These are phyloP conservation scores for Dacryopinax primogenitus DNA, from an alignment of 768 basidiomycete species.

Conservation along the genomic window DNA sequence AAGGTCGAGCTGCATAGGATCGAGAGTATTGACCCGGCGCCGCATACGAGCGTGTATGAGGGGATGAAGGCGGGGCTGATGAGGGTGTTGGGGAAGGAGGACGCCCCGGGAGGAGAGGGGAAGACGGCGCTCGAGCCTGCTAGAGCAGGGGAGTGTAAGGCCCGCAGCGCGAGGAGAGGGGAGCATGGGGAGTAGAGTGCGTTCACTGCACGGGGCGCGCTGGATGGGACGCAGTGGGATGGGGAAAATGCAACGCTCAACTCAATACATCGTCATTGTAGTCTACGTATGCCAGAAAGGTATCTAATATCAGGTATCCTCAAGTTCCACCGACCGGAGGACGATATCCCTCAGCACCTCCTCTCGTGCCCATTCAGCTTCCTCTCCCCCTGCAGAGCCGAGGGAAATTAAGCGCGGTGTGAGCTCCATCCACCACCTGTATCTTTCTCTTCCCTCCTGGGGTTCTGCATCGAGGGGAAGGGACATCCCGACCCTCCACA, in stretches of 20 bases:
- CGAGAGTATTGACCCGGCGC: constrained; percentile 66
- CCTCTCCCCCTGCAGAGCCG: constrained; percentile 28
- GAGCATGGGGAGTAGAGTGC: neutral
- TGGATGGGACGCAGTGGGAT: too few relatives aligned
- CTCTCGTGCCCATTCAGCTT: constrained; percentile 47
- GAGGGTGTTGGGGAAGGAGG: neutral
- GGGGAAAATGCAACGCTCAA: neutral
- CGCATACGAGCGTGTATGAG: constrained; percentile 57
- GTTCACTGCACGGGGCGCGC: too few relatives aligned
- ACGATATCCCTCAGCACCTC: constrained; percentile 22
- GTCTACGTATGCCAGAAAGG: neutral
- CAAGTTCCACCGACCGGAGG: neutral
- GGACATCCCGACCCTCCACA: constrained; percentile 46
- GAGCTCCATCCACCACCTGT: constrained; percentile 38
- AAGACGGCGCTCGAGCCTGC: constrained; percentile 5
- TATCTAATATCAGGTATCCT: neutral
- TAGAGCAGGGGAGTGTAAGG: neutral
- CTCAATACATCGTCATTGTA: neutral
- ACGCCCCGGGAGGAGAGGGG: neutral
- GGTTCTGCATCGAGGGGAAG: constrained; percentile 10
- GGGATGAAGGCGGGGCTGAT: constrained; percentile 28
- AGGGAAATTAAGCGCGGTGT: constrained; percentile 41
- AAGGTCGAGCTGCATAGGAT: constrained; percentile 52
- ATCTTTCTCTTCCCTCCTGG: constrained; percentile 16
- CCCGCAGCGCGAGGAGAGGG: neutral